Conservation (phyloP, 805 yeast species). For the Kodamaea kaohsiungensis region DNA sequence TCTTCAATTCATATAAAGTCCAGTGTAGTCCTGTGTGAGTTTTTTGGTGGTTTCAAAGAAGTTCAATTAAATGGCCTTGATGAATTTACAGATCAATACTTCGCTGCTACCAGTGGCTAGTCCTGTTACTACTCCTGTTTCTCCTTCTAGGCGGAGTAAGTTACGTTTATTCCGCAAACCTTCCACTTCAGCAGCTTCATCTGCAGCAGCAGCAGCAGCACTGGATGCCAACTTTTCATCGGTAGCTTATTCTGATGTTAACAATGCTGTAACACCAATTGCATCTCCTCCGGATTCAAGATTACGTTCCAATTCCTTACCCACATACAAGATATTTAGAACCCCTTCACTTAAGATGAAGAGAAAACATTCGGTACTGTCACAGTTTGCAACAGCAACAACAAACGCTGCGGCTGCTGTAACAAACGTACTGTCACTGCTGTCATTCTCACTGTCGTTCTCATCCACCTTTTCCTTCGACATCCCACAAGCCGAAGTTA, state of each 20-base stretch:
- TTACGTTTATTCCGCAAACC: background rate
- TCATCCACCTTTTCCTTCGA: background rate
- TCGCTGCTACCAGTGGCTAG: background rate
- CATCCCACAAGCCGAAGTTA: background rate
- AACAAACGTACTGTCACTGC: background rate
- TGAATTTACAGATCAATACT: background rate
- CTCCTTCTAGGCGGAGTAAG: background rate
- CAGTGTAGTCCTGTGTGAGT: background rate
- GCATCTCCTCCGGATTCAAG: background rate
- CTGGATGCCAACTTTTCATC: background rate
- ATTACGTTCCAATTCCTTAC: background rate
- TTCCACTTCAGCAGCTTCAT: background rate
- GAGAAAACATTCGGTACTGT: constrained; percentile 1
- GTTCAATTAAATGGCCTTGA: background rate
- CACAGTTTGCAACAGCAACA: background rate
- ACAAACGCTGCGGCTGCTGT: background rate
- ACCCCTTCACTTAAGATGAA: background rate
- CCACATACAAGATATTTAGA: constrained; percentile 8
- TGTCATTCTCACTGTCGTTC: background rate
- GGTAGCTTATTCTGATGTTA: constrained; percentile 1
- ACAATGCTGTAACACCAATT: background rate
- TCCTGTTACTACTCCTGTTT: background rate
- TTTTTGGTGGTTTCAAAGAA: background rate
- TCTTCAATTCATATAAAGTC: background rate
- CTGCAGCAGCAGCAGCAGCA: too few species aligned